Evolutionary conservation across 805 yeast species (phyloP).

Genomic region (Suhomyces sp.): DNA sequence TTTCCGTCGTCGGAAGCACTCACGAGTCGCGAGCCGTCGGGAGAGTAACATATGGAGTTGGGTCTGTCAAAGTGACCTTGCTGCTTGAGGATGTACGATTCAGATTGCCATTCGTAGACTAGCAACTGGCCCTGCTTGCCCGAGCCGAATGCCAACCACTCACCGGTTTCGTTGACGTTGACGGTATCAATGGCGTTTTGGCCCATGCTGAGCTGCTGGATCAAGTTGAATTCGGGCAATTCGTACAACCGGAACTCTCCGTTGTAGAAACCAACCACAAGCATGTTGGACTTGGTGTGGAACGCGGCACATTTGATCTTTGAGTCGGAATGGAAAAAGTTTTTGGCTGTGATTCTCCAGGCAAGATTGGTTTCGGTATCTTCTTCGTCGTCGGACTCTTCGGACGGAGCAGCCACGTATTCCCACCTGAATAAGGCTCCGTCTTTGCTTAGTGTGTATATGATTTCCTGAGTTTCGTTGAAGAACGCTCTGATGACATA

Average conservation of each 20-base stretch:
- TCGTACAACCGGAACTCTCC: conserved; percentile 94
- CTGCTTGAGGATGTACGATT: conserved; percentile 89
- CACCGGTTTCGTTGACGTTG: conserved; percentile 77
- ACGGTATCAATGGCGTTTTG: conserved; percentile 86
- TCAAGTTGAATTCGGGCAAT: conserved; percentile 69
- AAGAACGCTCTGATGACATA: conserved; percentile 85
- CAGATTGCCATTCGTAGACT: conserved; percentile 99
- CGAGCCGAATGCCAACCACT: conserved; percentile 97
- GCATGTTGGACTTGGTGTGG: conserved; percentile 64
- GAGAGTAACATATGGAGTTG: conserved; percentile 81
- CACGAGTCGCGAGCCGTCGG: conserved; percentile 89
- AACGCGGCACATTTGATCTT: conserved; percentile 79
- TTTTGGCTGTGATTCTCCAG: conserved; percentile 82
- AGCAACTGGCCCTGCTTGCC: conserved; percentile 85
- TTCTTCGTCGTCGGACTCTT: conserved; percentile 34
- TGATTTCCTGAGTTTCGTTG: conserved; percentile 80
- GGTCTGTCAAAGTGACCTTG: conserved; percentile 96
- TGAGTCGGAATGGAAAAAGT: conserved; percentile 70
- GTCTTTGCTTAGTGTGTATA: conserved; percentile 89
- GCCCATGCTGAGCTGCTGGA: conserved; percentile 90
- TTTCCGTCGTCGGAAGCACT: conserved; percentile 97
- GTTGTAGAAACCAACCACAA: conserved; percentile 84
- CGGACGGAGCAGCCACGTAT: conserved; percentile 58
- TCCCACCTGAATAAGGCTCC: conserved; percentile 95
- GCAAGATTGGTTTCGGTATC: conserved; percentile 43